These are phyloP conservation scores for Fusarium sp. DNA, from an alignment of 2,329 filamentous ascomycete species.

Conservation along the genomic window DNA sequence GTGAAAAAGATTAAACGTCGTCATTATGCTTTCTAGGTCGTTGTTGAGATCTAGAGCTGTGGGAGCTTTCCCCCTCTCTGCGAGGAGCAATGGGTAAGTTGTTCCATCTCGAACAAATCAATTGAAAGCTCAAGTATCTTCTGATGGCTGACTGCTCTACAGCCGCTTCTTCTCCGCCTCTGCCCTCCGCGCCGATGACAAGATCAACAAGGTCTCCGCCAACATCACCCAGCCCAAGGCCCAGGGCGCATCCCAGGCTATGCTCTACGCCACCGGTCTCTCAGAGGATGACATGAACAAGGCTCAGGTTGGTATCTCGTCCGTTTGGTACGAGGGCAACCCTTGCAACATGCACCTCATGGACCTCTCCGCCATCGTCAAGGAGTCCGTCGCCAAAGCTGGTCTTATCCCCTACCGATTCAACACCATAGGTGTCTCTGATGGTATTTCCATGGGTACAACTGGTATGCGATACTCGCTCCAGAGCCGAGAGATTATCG, in stretches of 20 bases:
- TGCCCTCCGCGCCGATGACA: constrained; percentile 58
- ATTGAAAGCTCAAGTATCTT: neutral
- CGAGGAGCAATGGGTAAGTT: constrained; percentile 42
- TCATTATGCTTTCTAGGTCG: constrained; percentile 44
- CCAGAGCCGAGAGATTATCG: constrained; percentile 95
- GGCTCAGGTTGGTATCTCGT: constrained; percentile 96
- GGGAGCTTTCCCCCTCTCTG: constrained; percentile 39
- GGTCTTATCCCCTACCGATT: constrained; percentile 94
- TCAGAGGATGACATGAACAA: constrained; percentile 90
- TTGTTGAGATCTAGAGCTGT: constrained; percentile 43
- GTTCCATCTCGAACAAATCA: neutral
- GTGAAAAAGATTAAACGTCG: neutral
- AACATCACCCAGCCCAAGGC: constrained; percentile 96
- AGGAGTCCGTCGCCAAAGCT: constrained; percentile 69
- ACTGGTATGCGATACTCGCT: constrained; percentile 95
- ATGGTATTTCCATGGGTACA: constrained; percentile 98
- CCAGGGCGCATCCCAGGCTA: constrained; percentile 97
- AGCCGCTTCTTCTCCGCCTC: constrained; percentile 64
- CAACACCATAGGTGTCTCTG: constrained; percentile 98
- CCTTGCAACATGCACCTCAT: constrained; percentile 99
- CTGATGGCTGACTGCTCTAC: neutral
- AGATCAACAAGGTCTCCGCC: constrained; percentile 85
- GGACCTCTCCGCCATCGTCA: constrained; percentile 82
- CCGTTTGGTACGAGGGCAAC: constrained; percentile 97
- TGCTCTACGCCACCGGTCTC: constrained; percentile 96